Base-by-base conservation (phyloP, 176 grass and related monocot species). In the Oryza punctata region DNA sequence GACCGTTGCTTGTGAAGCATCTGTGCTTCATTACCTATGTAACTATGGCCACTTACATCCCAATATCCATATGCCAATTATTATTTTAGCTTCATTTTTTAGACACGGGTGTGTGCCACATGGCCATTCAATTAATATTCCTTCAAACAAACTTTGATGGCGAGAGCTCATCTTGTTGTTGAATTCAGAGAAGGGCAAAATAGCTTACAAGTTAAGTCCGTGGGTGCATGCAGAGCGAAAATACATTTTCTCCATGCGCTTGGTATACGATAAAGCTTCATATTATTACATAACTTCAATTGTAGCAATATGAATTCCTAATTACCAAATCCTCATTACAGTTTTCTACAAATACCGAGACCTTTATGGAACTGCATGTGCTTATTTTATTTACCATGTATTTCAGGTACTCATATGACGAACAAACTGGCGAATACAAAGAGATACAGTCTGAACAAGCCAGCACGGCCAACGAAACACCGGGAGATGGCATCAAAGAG, bases 361-460 rank as follows among this genome's bases (percentile, higher is more conserved):
- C 6, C 3, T 11, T 23, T 44, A 30, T 33, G 24, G 1, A 73
- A 40, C 0, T 78, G 23, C 72, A n/a, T 81, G n/a, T 57, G 23
- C 47, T 89, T 23, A 75, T 28, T 37, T n/a, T 7, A 35, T 76
- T 40, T 75, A 10, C 29, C 2, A 69, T 61, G 11, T 40, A 27
- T 81, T 85, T 75, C 88, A 98, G 96, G 91, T 98, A 94, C 78
- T 87, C 91, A 18, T 95, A 88, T 4, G 85, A 98, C 1, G 91
- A 95, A 67, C 91, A 98, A 89, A 94, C 76, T 54, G 85, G 87
- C 25, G 67, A 85, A 25, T 96, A 94, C 83, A 89, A 79, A 35
- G 93, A 98, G 87, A 70, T 92, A 35, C 77, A 91, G 12, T 83
- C 88, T 8, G 91, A 91, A 63, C 89, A 94, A 81, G 83, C 82